Evolutionary conservation across 2,329 filamentous ascomycete species (phyloP).

Genomic region (Lachnellula arida): DNA sequence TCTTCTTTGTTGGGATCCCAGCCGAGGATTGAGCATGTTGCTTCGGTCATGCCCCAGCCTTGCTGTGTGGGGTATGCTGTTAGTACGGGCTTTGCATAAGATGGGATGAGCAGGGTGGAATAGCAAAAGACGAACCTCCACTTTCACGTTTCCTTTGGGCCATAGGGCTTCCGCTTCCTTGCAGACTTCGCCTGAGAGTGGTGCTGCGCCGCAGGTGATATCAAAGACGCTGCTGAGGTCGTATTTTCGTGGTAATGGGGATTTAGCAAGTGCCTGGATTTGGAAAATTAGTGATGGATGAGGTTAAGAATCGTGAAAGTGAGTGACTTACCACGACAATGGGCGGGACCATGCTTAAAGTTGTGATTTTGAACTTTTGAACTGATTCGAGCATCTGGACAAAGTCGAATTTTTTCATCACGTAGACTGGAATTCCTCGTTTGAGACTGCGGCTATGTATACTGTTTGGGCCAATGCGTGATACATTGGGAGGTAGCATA

Average conservation of each 20-base stretch:
- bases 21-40: constrained; percentile 64
- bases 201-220: constrained; percentile 81
- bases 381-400: constrained; percentile 64
- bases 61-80: constrained; percentile 42
- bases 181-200: constrained; percentile 73
- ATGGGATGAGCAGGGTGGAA: too few relatives aligned
- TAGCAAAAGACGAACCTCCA: constrained; percentile 34
- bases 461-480: constrained; percentile 70
- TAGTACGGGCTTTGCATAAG: not conserved
- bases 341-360: constrained; percentile 65
- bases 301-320: too few relatives aligned
- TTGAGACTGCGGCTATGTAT: constrained; percentile 57
- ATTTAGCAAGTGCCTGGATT: constrained; percentile 65
- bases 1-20: constrained; percentile 53
- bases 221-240: constrained; percentile 72
- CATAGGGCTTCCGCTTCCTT: constrained; percentile 64
- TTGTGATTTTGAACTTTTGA: constrained; percentile 63
- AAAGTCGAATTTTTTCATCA: constrained; percentile 78
- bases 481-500: constrained; percentile 48
- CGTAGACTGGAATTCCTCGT: constrained; percentile 61
- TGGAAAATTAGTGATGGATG: constrained; percentile 66
- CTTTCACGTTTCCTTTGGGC: constrained; percentile 64
- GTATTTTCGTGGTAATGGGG: constrained; percentile 71
- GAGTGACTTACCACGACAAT: constrained; percentile 52
- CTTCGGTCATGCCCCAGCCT: constrained; percentile 86